Evolutionary conservation across 2,329 filamentous ascomycete species (phyloP).

Genomic region (Aspergillus proliferans): DNA sequence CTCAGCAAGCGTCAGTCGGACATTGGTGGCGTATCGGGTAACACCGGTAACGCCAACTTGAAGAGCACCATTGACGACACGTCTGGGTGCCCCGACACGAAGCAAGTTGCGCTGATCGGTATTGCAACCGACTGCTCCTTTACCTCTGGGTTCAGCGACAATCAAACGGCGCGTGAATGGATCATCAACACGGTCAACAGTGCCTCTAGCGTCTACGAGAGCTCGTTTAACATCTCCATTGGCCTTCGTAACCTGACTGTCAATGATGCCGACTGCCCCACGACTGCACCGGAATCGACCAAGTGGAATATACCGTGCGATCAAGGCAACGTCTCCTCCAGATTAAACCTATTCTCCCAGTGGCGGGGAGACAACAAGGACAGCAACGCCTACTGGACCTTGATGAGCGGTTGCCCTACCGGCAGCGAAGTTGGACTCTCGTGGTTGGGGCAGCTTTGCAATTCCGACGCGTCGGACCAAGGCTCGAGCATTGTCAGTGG

Average conservation of each 20-base stretch:
- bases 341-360: constrained; percentile 77
- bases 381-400: constrained; percentile 85
- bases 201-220: constrained; percentile 82
- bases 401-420: constrained; percentile 75
- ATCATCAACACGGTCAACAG: constrained; percentile 79
- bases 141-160: constrained; percentile 62
- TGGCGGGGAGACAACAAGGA: constrained; percentile 79
- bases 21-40: constrained; percentile 61
- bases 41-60: constrained; percentile 74
- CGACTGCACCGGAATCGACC: constrained; percentile 57
- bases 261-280: constrained; percentile 67
- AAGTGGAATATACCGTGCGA: constrained; percentile 78
- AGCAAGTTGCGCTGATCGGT: constrained; percentile 84
- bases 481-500: constrained; percentile 67
- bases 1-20: constrained; percentile 59
- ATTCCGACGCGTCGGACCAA: constrained; percentile 46
- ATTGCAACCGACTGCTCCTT: constrained; percentile 93
- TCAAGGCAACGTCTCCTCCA: constrained; percentile 57
- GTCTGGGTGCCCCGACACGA: constrained; percentile 78
- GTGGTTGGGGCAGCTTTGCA: constrained; percentile 86
- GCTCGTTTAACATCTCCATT: constrained; percentile 88
- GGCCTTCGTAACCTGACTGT: constrained; percentile 82
- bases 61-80: constrained; percentile 71
- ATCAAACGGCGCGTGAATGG: constrained; percentile 61
- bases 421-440: constrained; percentile 81